Evolutionary conservation across 768 basidiomycete genomes (phyloP), one percentile per base, ranked within the genome.

Genomic region (Pulveroboletus sp.): DNA sequence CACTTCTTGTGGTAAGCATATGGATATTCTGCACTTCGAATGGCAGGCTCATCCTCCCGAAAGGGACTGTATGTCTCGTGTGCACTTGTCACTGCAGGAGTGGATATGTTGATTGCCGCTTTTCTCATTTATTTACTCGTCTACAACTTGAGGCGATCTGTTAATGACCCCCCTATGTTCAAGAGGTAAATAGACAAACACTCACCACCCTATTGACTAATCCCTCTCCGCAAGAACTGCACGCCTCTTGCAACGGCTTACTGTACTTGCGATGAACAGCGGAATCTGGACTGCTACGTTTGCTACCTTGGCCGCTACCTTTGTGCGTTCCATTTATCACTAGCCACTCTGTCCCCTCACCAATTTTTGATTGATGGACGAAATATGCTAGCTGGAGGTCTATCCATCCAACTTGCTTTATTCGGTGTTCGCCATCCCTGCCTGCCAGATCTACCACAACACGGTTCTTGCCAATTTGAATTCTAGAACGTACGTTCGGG

Each of bases 241-340:
- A 6, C 29, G 43, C 36, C 21, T 43, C 16, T 31, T 61, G 12
- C 50, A 50, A 27, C 47, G 47, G 21, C 39, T 61, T 4, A 33
- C 25, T 3, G 23, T 58, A 6, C 58, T 61, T 13, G 40, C 50
- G 0, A 36, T 61, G 14, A 58, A 58, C 2, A 49, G 40, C 0
- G 71, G 78, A 1, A 71, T 82, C 16, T 76, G 75, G 13, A 71
- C 79, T 11, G 80, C 82, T 48, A 74, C 76, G 0, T 65, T 60
- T 5, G 67, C 73, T 10, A 79, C 82, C 64, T 72, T 77, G 2
- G 68, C 49, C 11, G 11, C 47, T 25, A 42, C 50, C 21, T 17
- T 57, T 19, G 57, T 58, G 20, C 19, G 57, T 50, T 6, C 10
- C 14, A 8, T 6, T 27, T 23, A 11, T 29, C 27, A 9, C 8